These are phyloP conservation scores for Termitomyces sp. DNA, from an alignment of 768 basidiomycete genomes.

Conservation along the genomic window DNA sequence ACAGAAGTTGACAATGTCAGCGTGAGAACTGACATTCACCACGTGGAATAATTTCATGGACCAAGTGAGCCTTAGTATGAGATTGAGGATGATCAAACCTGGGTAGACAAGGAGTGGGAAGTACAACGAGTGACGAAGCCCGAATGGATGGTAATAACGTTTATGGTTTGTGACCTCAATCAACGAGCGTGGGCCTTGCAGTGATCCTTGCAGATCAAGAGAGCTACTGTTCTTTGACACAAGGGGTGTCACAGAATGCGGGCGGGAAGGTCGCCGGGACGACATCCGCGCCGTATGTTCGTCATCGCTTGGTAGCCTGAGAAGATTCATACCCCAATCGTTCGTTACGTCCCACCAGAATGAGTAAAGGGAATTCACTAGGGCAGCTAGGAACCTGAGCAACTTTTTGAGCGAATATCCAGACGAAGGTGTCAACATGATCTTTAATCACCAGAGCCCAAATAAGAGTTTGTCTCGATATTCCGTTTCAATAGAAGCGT, in stretches of 20 bases:
- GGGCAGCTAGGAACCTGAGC: conserved; percentile 74
- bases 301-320: conserved; percentile 35
- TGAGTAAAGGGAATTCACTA: conserved; percentile 87
- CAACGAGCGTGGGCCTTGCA: conserved; percentile 1
- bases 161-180: conserved; percentile 12
- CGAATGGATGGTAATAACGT: conserved; percentile 48
- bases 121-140: conserved; percentile 70
- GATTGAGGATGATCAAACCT: conserved; percentile 73
- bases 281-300: conserved; percentile 25
- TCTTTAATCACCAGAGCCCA: conserved; percentile 67
- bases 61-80: conserved; percentile 91
- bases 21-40: conserved; percentile 72
- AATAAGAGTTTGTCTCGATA: conserved; percentile 76
- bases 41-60: conserved; percentile 86
- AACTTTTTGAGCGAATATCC: conserved; percentile 4
- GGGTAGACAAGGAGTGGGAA: conserved; percentile 86
- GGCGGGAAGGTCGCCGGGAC: conserved; percentile 40
- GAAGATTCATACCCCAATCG: conserved; percentile 90
- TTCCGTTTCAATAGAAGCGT: conserved; percentile 47
- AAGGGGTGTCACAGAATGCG: conserved; percentile 33
- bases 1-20: conserved; percentile 81
- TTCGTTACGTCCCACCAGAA: conserved; percentile 99
- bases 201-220: conserved; percentile 4
- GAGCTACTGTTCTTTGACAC: conserved; percentile 13
- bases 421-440: conserved; percentile 14